These are phyloP conservation scores for Hyphopichia buzzinii DNA, from an alignment of 1,139 yeast species.

Conservation along the genomic window DNA sequence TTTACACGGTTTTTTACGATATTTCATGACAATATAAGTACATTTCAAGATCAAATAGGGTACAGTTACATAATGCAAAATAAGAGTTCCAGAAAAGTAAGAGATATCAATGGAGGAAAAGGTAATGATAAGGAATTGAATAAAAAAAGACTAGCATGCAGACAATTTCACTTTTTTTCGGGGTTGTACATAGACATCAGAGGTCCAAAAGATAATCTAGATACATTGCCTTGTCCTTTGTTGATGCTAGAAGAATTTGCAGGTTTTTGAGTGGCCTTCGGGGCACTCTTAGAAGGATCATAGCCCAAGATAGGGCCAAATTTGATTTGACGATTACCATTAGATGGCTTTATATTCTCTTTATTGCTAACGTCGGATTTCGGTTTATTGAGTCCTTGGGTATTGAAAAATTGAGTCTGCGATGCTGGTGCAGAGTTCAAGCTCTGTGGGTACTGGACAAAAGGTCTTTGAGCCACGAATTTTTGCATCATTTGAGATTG, in stretches of 20 bases:
- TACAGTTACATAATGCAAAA: not conserved
- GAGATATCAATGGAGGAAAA: not conserved
- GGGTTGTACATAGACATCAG: slow-evolving; percentile 38
- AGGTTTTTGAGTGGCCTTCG: slow-evolving; percentile 12
- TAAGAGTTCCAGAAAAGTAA: not conserved
- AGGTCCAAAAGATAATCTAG: slow-evolving; percentile 31
- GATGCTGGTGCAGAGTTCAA: slow-evolving; percentile 3
- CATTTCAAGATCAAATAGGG: not conserved
- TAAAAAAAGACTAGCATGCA: not conserved
- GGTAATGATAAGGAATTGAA: not conserved
- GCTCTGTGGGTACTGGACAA: slow-evolving; percentile 4
- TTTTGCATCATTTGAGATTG: slow-evolving; percentile 11
- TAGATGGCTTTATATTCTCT: slow-evolving; percentile 20
- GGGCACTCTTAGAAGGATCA: slow-evolving; percentile 35
- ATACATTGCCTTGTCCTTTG: slow-evolving; percentile 17
- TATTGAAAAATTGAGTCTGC: slow-evolving; percentile 8
- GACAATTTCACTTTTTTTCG: slow-evolving; percentile 24
- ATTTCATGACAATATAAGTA: not conserved
- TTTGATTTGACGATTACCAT: slow-evolving; percentile 22
- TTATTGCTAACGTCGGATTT: slow-evolving; percentile 11
- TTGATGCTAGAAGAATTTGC: slow-evolving; percentile 4
- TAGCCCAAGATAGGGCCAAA: slow-evolving; percentile 44
- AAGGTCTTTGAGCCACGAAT: slow-evolving; percentile 3
- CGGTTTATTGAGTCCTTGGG: not conserved
- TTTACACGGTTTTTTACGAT: too few relatives aligned